Percentiles rank a stretch among this genome's conserved stretches.
Evolutionary conservation across 2,329 filamentous ascomycete species (phyloP).

Genomic region (Triangularia verruculosa): DNA sequence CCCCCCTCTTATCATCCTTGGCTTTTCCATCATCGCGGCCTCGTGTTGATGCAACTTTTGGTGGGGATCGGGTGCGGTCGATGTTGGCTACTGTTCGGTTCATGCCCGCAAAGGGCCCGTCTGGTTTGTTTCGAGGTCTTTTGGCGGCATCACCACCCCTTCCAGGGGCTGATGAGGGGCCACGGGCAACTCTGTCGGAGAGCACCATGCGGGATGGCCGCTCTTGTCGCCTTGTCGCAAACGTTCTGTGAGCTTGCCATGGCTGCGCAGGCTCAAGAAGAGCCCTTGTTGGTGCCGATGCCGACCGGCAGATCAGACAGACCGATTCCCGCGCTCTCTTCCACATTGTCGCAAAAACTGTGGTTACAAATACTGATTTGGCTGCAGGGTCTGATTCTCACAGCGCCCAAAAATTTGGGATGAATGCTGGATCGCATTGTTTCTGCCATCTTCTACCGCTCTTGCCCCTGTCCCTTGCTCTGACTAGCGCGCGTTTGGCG

Average conservation of each 20-base stretch:
- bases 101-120: constrained; percentile 55
- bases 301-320: constrained; percentile 29
- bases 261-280: constrained; percentile 27
- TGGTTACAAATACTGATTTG: not conserved
- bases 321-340: constrained; percentile 28
- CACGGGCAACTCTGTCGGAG: constrained; percentile 50
- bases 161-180: constrained; percentile 24
- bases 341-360: constrained; percentile 24
- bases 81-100: constrained; percentile 51
- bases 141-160: constrained; percentile 33
- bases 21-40: constrained; percentile 27
- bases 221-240: constrained; percentile 35
- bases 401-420: constrained; percentile 8
- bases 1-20: constrained; percentile 32
- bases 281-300: constrained; percentile 15
- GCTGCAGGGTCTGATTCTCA: not conserved
- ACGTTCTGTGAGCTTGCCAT: constrained; percentile 37
- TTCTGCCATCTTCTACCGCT: constrained; percentile 14
- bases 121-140: constrained; percentile 38
- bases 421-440: not conserved
- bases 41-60: constrained; percentile 16
- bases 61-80: constrained; percentile 24
- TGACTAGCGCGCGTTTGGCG: not conserved
- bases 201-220: constrained; percentile 58
- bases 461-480: constrained; percentile 1